Base-by-base conservation (phyloP, 78 protist species). In the Dictyostelium capitatum region DNA sequence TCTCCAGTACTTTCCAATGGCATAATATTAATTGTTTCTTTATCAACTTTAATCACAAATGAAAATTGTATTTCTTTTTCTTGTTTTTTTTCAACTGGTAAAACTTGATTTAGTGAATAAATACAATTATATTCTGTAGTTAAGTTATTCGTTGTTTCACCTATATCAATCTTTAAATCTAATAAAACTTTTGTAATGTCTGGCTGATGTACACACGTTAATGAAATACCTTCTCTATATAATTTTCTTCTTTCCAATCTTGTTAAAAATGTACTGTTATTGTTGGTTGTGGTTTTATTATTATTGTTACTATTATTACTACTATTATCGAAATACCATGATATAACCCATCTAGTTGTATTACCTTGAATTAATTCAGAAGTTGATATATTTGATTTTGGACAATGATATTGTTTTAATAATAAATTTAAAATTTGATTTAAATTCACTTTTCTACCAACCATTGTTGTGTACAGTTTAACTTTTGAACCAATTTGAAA, bases 341-440 rank as follows among this genome's bases (percentile, higher is more conserved):
- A 64, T 41, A 91, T 12, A 28, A 81, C 95, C 95, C 95, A 91
- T 69, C 95, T 41, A 73, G 50, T 37, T 10, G 59, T 48, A 28
- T 91, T 81, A 15, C 95, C 95, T 74, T 91, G 95, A 25, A 82
- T 41, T 28, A 91, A 78, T 50, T 65, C 82, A 28, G 89, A 37
- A 10, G 95, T 82, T 14, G 5, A 5, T 46, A 67, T 37, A 4
- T 70, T 19, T 1, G 15, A 14, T 8, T 72, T 72, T 20, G 79
- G 79, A 9, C 12, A 14, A 10, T 37, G 23, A 17, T 46, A 47
- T 17, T 50, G 6, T 25, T 47, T 12, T 53, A 43, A 65, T 20
- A 90, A 25, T 7, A 32, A 5, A n/a, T 67, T 28, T 1, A 77
- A 3, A 2, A 91, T 23, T 41, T 19, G 19, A 19, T 59, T 47